These are phyloP conservation scores for Cryphonectria radicalis DNA, from an alignment of 2,329 filamentous ascomycete genomes.

Conservation along the genomic window DNA sequence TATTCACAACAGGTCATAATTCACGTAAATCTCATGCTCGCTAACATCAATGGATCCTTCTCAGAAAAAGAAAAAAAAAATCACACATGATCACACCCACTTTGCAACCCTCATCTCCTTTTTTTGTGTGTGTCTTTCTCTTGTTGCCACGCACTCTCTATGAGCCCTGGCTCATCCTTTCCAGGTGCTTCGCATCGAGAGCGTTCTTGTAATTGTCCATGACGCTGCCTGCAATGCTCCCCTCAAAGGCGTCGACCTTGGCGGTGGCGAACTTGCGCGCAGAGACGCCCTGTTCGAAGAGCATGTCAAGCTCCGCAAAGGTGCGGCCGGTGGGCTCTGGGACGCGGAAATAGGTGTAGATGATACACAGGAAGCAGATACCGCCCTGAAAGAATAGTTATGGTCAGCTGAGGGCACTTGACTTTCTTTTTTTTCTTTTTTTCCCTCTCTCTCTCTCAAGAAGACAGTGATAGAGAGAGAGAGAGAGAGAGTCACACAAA, in stretches of 20 bases:
- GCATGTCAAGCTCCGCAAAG: constrained; percentile 83
- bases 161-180: constrained; percentile 31
- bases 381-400: constrained; percentile 53
- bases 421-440: too few relatives aligned
- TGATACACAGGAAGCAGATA: constrained; percentile 77
- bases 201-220: constrained; percentile 54
- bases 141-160: background rate
- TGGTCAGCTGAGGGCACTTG: constrained; percentile 8
- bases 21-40: background rate
- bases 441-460: too few relatives aligned
- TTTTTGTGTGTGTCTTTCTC: too few relatives aligned
- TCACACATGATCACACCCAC: background rate
- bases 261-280: constrained; percentile 73
- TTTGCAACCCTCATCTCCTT: background rate
- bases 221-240: constrained; percentile 52
- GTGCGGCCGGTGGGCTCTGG: constrained; percentile 81
- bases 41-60: background rate
- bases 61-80: background rate
- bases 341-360: constrained; percentile 81
- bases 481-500: too few relatives aligned
- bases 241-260: constrained; percentile 60
- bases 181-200: constrained; percentile 38
- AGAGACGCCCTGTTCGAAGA: constrained; percentile 75
- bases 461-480: too few relatives aligned
- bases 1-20: background rate